Evolutionary conservation across 345 rosid genomes (phyloP).

Genomic region (Corymbia maculata): DNA sequence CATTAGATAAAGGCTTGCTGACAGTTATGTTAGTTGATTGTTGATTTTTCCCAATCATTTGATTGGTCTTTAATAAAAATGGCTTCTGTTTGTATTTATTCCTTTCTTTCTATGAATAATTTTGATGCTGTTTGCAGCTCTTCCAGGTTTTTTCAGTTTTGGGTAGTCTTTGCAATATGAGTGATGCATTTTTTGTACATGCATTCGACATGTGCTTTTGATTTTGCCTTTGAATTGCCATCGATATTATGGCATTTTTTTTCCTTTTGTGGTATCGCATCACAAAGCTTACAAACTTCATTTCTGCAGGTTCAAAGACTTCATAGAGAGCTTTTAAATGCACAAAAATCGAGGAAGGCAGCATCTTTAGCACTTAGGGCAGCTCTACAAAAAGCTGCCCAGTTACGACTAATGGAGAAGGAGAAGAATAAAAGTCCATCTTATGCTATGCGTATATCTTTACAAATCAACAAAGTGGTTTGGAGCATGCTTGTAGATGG

Average conservation of each 20-base stretch:
- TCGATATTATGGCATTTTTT: neutral
- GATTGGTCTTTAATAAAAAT: neutral
- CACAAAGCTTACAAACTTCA: neutral
- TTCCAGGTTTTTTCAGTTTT: neutral
- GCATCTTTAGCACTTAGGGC: slow-evolving; percentile 72
- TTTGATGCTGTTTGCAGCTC: neutral
- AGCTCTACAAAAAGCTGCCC: slow-evolving; percentile 91
- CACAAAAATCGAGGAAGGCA: slow-evolving; percentile 64
- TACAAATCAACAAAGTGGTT: slow-evolving; percentile 81
- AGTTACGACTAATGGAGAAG: slow-evolving; percentile 81
- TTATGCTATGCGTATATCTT: slow-evolving; percentile 92
- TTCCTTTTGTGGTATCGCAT: neutral
- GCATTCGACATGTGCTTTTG: neutral
- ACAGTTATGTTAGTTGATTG: neutral
- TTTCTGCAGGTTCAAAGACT: slow-evolving; percentile 69
- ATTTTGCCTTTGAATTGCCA: neutral
- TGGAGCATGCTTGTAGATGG: slow-evolving; percentile 99
- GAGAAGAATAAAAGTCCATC: slow-evolving; percentile 98
- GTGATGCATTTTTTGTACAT: neutral
- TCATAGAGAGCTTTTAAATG: slow-evolving; percentile 63
- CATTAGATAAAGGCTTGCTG: neutral
- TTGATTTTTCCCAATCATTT: neutral
- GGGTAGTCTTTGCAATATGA: neutral
- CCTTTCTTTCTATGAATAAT: neutral
- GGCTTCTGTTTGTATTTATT: neutral